These are phyloP conservation scores for Prillingera fragicola DNA, from an alignment of 1,284 basidiomycete genomes.

Conservation along the genomic window DNA sequence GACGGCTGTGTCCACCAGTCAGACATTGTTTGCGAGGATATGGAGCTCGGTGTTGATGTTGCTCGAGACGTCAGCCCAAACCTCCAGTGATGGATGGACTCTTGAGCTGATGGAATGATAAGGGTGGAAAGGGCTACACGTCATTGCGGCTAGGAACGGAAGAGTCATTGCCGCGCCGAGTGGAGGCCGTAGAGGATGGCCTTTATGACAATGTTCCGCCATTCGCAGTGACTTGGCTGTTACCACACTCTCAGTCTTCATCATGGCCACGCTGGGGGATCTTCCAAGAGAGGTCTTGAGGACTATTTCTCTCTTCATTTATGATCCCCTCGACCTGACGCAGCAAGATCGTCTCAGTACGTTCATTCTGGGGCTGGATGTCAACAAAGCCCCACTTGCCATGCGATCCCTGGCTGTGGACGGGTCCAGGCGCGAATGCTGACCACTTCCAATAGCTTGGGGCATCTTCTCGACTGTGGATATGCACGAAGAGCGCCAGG, in stretches of 20 bases:
- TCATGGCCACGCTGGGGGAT: constrained; percentile 13
- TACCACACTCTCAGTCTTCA: no score
- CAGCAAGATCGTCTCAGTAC: constrained; percentile 42
- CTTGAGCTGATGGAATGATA: no score
- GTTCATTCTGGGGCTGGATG: constrained; percentile 10
- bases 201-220: no score
- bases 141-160: no score
- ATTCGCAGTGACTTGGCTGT: no score
- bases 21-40: constrained; percentile 8
- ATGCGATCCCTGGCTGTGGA: not conserved
- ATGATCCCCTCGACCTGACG: constrained; percentile 37
- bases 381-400: not conserved
- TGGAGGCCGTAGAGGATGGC: no score
- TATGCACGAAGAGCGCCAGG: constrained; percentile 37
- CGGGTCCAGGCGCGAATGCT: no score
- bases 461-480: constrained; percentile 42
- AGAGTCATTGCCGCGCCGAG: no score
- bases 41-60: constrained; percentile 1
- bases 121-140: no score
- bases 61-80: no score
- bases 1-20: constrained; percentile 24
- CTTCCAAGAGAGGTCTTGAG: constrained; percentile 34
- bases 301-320: constrained; percentile 33
- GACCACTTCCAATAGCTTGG: constrained; percentile 28
- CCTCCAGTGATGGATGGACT: no score